phyloP scores from a whole-genome alignment of 176 grass and related monocot species.

The Oryza meyeriana region DNA sequence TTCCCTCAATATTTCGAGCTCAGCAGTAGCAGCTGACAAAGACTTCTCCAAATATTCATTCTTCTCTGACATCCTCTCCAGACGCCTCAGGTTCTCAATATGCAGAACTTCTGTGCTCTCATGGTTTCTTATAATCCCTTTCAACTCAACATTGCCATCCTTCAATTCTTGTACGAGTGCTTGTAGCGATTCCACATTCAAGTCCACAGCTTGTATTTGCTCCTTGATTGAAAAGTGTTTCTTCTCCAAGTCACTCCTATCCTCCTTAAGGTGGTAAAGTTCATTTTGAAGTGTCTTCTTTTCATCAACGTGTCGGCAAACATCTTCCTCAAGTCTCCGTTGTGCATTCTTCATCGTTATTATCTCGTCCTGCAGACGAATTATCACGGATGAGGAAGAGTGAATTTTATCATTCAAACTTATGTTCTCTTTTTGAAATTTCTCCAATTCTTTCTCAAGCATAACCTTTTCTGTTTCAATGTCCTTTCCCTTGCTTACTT shows the following conservation, averaged over 20 bases:
- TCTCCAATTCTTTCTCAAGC: conserved; percentile 49
- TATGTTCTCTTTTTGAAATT: conserved; percentile 48
- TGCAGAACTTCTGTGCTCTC: conserved; percentile 46
- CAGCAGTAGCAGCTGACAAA: conserved; percentile 52
- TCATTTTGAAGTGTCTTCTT: conserved; percentile 67
- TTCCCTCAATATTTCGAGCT: conserved; percentile 59
- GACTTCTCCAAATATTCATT: conserved; percentile 64
- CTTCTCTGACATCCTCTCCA: conserved; percentile 63
- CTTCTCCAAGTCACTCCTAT: conserved; percentile 59
- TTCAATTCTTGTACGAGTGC: conserved; percentile 61
- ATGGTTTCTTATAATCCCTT: conserved; percentile 74
- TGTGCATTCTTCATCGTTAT: conserved; percentile 66
- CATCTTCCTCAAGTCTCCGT: conserved; percentile 57
- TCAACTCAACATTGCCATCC: conserved; percentile 74
- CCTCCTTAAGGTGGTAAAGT: conserved; percentile 61
- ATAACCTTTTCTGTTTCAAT: conserved; percentile 35
- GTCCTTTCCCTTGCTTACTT: conserved; percentile 39
- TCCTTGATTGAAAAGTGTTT: conserved; percentile 64
- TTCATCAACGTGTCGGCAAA: conserved; percentile 50
- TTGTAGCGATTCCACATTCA: conserved; percentile 69
- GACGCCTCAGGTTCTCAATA: conserved; percentile 49
- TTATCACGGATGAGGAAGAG: conserved; percentile 62
- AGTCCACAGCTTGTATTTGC: conserved; percentile 64
- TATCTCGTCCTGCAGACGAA: conserved; percentile 83
- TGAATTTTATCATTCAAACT: conserved; percentile 55